Base-by-base conservation (phyloP, 2,329 filamentous ascomycete species). In the Fusarium floridanum region DNA sequence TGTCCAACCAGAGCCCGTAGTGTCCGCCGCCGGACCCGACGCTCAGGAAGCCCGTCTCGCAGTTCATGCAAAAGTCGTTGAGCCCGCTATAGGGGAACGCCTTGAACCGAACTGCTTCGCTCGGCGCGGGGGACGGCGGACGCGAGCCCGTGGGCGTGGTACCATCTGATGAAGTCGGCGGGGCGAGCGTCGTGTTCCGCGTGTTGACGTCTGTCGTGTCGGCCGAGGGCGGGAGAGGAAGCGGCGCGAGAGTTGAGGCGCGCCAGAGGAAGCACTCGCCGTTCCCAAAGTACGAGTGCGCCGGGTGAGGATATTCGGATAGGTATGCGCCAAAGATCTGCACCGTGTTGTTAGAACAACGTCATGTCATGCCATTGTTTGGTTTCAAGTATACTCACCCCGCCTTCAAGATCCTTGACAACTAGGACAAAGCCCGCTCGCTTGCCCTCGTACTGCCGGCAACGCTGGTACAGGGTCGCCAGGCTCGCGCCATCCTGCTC, bases 31-130 rank as follows among this genome's bases (percentile, higher is more conserved):
- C 94, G 65, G 95, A 96, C 12, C 97, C 97, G 22, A 98, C 88
- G 79, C 94, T 97, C 16, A 99, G 83, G 81, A 94, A 98, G 27
- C 92, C 90, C 4, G 91, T 87, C 84, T 98, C 95, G 83, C 96
- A 98, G 79, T 97, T 93, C 76, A 98, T 97, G 86, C 96, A 95
- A 82, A 97, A 99, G 83, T 98, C 97, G 82, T 99, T 98, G 45
- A 97, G 90, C 6, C 97, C 97, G 66, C 94, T 97, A 80, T 98
- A 98, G 0, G 96, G 95, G 79, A 98, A 99, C 0, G 96, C 96
- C 84, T 98, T 98, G 88, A 99, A 99, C 22, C 97, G 91, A 76
- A 98, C 94, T 29, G 91, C 89, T 71, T 96, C 94, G 6, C 91
- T 90, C 5, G 91, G 91, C 29, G 87, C 88, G 1, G 88, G 78